phyloP scores from a whole-genome alignment of 2,329 filamentous ascomycete species.

The Thielaviopsis populi region DNA sequence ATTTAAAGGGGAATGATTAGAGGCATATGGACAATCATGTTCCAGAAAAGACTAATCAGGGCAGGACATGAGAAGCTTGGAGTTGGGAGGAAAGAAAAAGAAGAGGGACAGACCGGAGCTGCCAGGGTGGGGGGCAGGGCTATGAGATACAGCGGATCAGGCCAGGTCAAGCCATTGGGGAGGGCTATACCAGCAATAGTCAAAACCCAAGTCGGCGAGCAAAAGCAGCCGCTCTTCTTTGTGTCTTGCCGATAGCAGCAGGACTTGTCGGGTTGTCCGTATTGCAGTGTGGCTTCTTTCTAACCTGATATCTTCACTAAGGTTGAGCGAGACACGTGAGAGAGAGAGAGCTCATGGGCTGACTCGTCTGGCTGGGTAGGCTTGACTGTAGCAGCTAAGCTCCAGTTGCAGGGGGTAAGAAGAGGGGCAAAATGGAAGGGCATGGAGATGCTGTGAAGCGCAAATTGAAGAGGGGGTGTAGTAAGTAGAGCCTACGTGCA shows the following conservation, averaged over 20 bases:
- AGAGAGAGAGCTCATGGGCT: background rate
- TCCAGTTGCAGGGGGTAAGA: background rate
- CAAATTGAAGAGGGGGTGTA: slow-evolving; percentile 3
- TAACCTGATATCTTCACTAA: background rate
- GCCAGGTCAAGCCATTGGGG: background rate
- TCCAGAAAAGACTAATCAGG: slow-evolving; percentile 4
- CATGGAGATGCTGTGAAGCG: slow-evolving; percentile 1
- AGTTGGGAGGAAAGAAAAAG: slow-evolving; percentile 3
- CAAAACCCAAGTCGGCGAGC: background rate
- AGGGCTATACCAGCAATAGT: background rate
- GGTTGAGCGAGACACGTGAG: background rate
- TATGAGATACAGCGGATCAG: background rate
- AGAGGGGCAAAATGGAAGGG: slow-evolving; percentile 1
- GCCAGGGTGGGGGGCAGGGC: slow-evolving; percentile 2
- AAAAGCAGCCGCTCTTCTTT: background rate
- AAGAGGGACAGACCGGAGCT: slow-evolving; percentile 5
- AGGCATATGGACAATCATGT: slow-evolving; percentile 3
- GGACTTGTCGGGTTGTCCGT: background rate
- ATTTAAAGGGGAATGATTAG: slow-evolving; percentile 3
- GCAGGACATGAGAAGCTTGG: slow-evolving; percentile 1
- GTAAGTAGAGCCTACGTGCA: background rate
- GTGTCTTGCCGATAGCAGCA: background rate
- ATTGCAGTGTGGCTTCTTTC: background rate
- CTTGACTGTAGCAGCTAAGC: background rate
- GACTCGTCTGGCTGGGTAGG: background rate